A percentile compares a stretch with the other conserved stretches of the same genome.
Conservation (phyloP, 2,329 filamentous ascomycete genomes). For the Cercospora berteroae region DNA sequence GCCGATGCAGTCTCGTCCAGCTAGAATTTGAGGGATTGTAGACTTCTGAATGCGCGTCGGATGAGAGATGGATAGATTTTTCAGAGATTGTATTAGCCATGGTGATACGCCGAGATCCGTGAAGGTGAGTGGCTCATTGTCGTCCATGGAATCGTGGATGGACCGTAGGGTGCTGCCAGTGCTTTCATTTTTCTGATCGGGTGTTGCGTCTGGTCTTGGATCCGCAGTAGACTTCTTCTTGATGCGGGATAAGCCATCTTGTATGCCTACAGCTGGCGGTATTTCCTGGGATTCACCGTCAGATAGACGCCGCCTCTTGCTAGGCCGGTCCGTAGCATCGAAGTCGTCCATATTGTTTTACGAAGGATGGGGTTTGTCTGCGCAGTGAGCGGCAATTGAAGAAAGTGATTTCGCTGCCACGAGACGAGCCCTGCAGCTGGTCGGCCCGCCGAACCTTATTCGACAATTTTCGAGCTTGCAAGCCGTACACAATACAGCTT, state of each 20-base stretch:
- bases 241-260: conserved; percentile 10
- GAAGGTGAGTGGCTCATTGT: conserved; percentile 33
- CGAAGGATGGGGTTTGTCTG: neutral
- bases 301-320: conserved; percentile 20
- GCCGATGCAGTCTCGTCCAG: conserved; percentile 90
- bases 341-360: conserved; percentile 16
- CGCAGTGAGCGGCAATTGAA: neutral
- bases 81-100: conserved; percentile 83
- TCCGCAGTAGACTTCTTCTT: conserved; percentile 3
- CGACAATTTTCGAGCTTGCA: conserved; percentile 7
- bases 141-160: conserved; percentile 33
- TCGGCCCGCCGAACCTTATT: conserved; percentile 6
- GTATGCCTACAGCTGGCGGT: neutral
- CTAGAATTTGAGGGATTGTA: conserved; percentile 88
- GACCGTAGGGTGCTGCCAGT: conserved; percentile 11
- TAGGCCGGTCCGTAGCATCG: conserved; percentile 7
- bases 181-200: neutral
- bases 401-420: neutral
- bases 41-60: conserved; percentile 91
- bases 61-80: conserved; percentile 74
- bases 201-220: neutral
- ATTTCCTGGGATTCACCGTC: conserved; percentile 7
- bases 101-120: conserved; percentile 33
- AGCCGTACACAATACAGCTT: neutral
- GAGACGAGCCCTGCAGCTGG: neutral